Evolutionary conservation across 768 basidiomycete species (phyloP), one percentile per base, ranked within the genome.

Genomic region (Dentipellis sp.): DNA sequence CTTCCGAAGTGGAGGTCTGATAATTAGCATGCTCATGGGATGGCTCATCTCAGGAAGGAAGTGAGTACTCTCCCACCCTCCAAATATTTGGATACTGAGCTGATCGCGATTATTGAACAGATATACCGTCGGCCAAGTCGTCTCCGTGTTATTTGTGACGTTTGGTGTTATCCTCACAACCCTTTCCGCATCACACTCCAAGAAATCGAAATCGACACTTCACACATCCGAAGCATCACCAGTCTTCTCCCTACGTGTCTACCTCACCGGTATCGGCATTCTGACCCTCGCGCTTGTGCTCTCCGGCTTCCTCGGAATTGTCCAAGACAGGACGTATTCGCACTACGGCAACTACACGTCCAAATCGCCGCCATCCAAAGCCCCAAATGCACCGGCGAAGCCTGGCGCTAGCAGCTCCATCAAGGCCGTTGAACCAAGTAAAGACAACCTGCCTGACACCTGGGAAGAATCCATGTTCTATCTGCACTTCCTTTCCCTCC

Each of bases 381-480:
- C 17, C 8, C 21, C 50, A 17, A 12, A 11, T 16, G 37, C 46
- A 6, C 42, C 37, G 10, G 48, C 16, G 62, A 57, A 10, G 57
- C 63, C 64, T 57, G n/a, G 55, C 49, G 42, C 62, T 58, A 42
- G 22, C n/a, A 17, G 46, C 11, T 6, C 29, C 6, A 6, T 29
- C 29, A 29, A 29, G 29, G 29, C 3, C 29, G 6, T 3, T 29
- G 29, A 3, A 6, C 3, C 29, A 29, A 29, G 29, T 29, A 12
- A 39, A n/a, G 21, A 22, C 21, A 53, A 56, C 10, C 47, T 23
- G 17, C 60, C 56, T 2, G 36, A 58, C 48, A 52, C 52, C 16
- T 97, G 94, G 94, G 82, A 87, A 64, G 94, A 97, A 70, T 85
- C 82, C 51, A 83, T 97, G 80, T 97, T 95, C 72, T 97, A 93